Percentiles rank a stretch among this genome's conserved stretches.
phyloP scores from a whole-genome alignment of 2,329 filamentous ascomycete genomes.

The Penicillium griseofulvum region DNA sequence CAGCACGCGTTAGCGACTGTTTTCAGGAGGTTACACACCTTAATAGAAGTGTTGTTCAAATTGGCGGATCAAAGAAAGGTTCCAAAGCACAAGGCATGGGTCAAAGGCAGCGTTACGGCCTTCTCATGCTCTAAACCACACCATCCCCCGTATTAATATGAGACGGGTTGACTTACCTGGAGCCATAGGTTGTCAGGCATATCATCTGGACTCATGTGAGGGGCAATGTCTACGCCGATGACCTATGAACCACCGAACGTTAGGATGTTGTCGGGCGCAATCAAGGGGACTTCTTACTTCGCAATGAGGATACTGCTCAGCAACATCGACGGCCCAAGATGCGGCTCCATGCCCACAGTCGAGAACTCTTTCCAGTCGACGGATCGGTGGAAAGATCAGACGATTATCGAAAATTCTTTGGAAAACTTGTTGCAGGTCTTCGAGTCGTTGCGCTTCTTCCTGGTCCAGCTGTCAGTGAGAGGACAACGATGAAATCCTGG shows the following conservation, averaged over 20 bases:
- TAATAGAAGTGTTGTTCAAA: not conserved
- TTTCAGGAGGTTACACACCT: not conserved
- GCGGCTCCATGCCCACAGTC: conserved; percentile 73
- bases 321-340: conserved; percentile 68
- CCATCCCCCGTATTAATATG: not conserved
- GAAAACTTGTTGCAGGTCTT: conserved; percentile 62
- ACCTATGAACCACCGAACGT: conserved; percentile 51
- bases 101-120: not conserved
- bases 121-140: not conserved
- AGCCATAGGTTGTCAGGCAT: conserved; percentile 66
- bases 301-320: conserved; percentile 61
- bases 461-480: conserved; percentile 34
- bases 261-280: conserved; percentile 9
- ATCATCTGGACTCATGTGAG: conserved; percentile 65
- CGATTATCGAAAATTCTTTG: conserved; percentile 63
- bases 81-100: not conserved
- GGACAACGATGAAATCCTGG: conserved; percentile 1
- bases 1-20: conserved; percentile 18
- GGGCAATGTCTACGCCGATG: conserved; percentile 68
- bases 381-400: conserved; percentile 68
- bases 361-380: conserved; percentile 57
- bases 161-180: conserved; percentile 47
- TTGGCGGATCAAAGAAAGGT: not conserved
- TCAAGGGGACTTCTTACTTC: conserved; percentile 51
- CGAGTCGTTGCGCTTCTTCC: conserved; percentile 67